Conservation (phyloP, 345 rosid genomes). For the Eucalyptus sideroxylon region DNA sequence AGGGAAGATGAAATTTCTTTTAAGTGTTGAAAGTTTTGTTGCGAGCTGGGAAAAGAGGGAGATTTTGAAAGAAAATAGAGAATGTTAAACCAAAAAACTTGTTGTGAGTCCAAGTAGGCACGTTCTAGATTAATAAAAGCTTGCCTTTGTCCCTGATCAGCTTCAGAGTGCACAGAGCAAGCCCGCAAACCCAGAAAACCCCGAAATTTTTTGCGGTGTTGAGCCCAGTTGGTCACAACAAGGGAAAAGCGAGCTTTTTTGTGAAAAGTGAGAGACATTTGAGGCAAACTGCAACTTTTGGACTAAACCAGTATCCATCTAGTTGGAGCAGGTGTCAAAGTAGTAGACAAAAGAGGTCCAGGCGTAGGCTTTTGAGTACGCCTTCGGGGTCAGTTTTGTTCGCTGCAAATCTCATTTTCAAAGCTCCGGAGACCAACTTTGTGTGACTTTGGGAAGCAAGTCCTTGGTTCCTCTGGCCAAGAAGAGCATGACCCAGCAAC, state of each 20-base stretch:
- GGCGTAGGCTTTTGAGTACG: neutral
- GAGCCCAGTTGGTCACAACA: neutral
- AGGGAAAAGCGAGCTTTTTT: neutral
- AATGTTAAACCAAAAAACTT: neutral
- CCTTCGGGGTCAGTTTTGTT: neutral
- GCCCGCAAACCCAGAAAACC: neutral
- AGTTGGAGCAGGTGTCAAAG: neutral
- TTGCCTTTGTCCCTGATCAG: neutral
- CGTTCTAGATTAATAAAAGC: neutral
- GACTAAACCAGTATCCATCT: neutral
- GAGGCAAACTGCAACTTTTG: neutral
- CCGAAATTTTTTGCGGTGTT: no score
- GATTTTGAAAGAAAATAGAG: neutral
- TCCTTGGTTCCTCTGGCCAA: neutral
- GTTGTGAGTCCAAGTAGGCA: neutral
- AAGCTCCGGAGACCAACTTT: neutral
- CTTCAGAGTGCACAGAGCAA: neutral
- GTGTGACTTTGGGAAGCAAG: neutral
- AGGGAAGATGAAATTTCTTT: neutral
- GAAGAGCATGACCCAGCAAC: neutral
- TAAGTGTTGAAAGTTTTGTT: neutral
- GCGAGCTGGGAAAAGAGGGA: neutral
- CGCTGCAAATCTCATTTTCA: neutral
- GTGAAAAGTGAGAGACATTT: neutral
- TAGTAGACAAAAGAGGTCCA: neutral